Base-by-base conservation (phyloP, 441 rosid genomes). In the Rhodomyrtus psidioides region DNA sequence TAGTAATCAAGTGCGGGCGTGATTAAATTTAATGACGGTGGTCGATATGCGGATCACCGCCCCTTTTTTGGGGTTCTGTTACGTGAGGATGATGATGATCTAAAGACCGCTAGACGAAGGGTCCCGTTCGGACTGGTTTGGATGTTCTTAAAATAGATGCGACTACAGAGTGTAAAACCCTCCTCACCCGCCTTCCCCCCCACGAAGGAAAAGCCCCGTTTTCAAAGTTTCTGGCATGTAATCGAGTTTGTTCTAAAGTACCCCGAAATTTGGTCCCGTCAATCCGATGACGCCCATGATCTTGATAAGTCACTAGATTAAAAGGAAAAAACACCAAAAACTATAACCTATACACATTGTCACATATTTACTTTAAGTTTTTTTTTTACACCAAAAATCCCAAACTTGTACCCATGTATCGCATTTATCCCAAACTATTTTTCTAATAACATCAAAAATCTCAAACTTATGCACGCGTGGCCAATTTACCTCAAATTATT, bases 281-380 rank as follows among this genome's bases (percentile, higher is more conserved):
- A 12, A 51, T 51, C 53, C 53, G 15, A 12, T 3, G 7, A 9
- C 5, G 0, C 19, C 26, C 0, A 17, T 34, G 26, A 19, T 44
- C 26, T 65, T 2, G 2, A 21, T 24, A 44, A 34, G 21, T 34
- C 21, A 9, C 1, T 65, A 13, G 26, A 65, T 30, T 39, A 44
- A 44, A 44, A 44, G 49, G 49, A 8, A 8, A 44, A 44, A 44
- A 44, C 49, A 39, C 42, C 42, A 44, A 44, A 44, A 44, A 7
- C 49, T 7, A 44, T 44, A 8, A 44, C 7, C 10, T 8, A 8
- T 44, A 7, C 49, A 9, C 49, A 44, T 8, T 12, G 10, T 46
- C 2, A 46, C 51, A 46, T 12, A 46, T 46, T 46, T 46, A 46
- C 9, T 9, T 46, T 9, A 46, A 46, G n/a, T n/a, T 8, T 46